Evolutionary conservation across 2,329 filamentous ascomycete species (phyloP), one percentile per base, ranked within the genome.

Genomic region (Thermomyces lanuginosus): DNA sequence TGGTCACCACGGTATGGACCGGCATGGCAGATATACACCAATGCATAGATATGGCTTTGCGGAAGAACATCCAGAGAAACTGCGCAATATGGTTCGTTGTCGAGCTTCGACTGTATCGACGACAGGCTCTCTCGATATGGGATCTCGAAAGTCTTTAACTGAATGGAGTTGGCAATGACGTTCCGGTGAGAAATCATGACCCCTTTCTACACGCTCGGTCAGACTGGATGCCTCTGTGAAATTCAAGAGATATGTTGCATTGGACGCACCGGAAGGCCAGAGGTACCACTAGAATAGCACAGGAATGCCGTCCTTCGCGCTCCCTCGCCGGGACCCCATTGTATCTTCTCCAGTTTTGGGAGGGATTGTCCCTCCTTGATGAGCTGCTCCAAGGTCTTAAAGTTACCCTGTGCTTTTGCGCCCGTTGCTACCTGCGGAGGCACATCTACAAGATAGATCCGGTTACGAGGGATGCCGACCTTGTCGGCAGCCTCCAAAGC

Each of bases 161-260:
- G 77, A 24, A 82, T 42, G 0, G 71, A 65, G 43, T 84, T 86
- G 27, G 78, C 68, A 24, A 86, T 84, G 22, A 84, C 73, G 37
- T 86, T 86, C 19, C 57, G 56, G 45, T 86, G 79, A 3, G 76
- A 78, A 32, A 86, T 78, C 72, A 80, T 82, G 28, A 84, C 79
- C 22, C 77, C 79, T 74, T 83, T 82, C 69, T 78, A 31, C 7
- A 14, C 10, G 18, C 44, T 24, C 45, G 35, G 16, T n/a, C 6
- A 16, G 17, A 8, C 9, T 8, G 16, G 5, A 8, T 4, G 16
- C 16, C 4, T n/a, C 16, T n/a, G 9, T 12, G 16, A 1, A 20
- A 20, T 6, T 12, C 13, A 24, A 24, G 6, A 22, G 11, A 9
- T 7, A 6, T 5, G 8, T 11, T 3, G n/a, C 24, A 20, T 13